phyloP scores from a whole-genome alignment of 768 basidiomycete species.

The Tulasnella sp. region DNA sequence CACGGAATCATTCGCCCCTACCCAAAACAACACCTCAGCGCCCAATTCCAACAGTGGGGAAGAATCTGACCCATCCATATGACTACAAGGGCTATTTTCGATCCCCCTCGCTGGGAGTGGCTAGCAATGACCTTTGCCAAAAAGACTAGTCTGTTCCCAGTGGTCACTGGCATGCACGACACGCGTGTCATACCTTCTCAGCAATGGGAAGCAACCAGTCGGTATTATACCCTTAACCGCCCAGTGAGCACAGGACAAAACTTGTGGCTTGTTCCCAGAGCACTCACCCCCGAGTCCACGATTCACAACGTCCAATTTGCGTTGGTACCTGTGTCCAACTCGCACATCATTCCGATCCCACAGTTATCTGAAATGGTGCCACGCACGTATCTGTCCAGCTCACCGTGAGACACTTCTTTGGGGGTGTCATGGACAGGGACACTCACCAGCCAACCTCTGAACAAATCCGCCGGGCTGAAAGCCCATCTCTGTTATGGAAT shows the following conservation, averaged over 20 bases:
- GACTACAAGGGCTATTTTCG: constrained; percentile 52
- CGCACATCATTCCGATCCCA: no score
- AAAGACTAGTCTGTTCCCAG: background rate
- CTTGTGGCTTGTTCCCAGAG: background rate
- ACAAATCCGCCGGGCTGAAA: constrained; percentile 53
- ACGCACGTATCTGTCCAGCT: no score
- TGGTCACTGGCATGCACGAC: background rate
- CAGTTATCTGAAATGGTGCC: no score
- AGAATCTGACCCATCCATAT: constrained; percentile 67
- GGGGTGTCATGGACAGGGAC: background rate
- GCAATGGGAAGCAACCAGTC: constrained; percentile 75
- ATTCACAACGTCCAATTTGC: constrained; percentile 78
- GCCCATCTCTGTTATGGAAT: constrained; percentile 63
- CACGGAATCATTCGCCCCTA: constrained; percentile 15
- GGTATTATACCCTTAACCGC: constrained; percentile 58
- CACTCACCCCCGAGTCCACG: constrained; percentile 47
- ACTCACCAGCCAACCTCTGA: constrained; percentile 51
- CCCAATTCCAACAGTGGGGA: background rate
- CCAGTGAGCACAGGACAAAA: background rate
- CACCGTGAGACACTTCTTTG: no score
- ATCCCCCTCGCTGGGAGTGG: constrained; percentile 36
- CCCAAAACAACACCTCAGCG: background rate
- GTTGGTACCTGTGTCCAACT: constrained; percentile 52
- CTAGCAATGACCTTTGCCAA: background rate
- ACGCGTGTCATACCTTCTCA: constrained; percentile 41